Conservation (phyloP, 352 stramenopile species). For the Globisporangium cylindrosporum region DNA sequence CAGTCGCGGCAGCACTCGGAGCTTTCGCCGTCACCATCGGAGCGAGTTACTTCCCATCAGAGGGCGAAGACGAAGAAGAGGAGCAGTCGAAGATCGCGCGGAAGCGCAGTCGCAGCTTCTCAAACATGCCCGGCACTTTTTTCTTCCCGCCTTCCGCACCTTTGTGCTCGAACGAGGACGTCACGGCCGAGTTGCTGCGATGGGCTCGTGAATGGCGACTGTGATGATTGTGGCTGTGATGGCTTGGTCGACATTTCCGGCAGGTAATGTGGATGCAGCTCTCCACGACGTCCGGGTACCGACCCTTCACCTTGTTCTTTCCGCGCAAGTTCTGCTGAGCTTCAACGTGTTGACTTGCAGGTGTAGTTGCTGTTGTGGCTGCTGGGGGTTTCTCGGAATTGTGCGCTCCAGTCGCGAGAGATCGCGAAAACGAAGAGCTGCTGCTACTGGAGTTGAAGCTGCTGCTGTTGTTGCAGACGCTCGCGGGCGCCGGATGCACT, state of each 20-base stretch:
- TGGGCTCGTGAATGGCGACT: neutral
- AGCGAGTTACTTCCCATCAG: neutral
- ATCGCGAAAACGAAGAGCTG: neutral
- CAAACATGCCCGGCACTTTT: slow-evolving; percentile 32
- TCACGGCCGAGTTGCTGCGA: neutral
- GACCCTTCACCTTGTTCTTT: slow-evolving; percentile 24
- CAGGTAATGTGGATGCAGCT: slow-evolving; percentile 72
- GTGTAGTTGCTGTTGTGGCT: neutral
- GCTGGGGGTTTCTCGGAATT: slow-evolving; percentile 4
- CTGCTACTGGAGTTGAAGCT: neutral
- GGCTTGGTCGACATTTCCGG: slow-evolving; percentile 35
- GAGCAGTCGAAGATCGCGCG: slow-evolving; percentile 26
- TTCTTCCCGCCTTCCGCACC: slow-evolving; percentile 10
- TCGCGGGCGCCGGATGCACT: slow-evolving; percentile 26
- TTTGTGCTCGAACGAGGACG: slow-evolving; percentile 3
- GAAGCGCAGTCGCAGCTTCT: slow-evolving; percentile 39
- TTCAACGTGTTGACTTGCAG: neutral
- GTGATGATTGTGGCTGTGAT: slow-evolving; percentile 14
- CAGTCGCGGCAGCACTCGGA: neutral
- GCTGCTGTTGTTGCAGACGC: neutral
- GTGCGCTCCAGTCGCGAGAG: neutral
- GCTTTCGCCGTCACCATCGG: neutral
- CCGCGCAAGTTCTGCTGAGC: slow-evolving; percentile 14
- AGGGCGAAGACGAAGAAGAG: no score
- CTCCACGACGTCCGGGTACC: slow-evolving; percentile 61